Base-by-base conservation (phyloP, 163 green algal genomes). In the Chloroidium sp. region DNA sequence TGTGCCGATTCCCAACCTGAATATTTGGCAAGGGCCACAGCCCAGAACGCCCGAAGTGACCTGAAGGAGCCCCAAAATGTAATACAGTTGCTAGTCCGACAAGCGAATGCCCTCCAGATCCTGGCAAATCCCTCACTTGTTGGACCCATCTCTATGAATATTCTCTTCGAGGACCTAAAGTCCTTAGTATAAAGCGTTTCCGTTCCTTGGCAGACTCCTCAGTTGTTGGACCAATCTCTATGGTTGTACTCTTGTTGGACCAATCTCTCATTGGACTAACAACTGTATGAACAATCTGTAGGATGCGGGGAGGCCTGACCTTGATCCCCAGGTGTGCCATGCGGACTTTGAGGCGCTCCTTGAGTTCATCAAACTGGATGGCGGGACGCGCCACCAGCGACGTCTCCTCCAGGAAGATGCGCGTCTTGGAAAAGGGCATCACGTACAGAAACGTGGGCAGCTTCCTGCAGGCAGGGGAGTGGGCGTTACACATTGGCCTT, bases 401-500 rank as follows among this genome's bases (percentile, higher is more conserved):
- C 0, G 96, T 99, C 87, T 99, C 96, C 84, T 99, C 96, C 76
- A 98, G 78, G 81, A 98, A 97, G 2, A 98, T 77, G 74, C 85
- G 88, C 72, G 76, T 88, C 6, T 81, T 72, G 4, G 88, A 93
- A 88, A 99, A 98, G 62, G 96, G 96, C 96, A 99, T 99, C 69
- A 91, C 95, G 80, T 99, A 99, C 76, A 99, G 86, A 81, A 99
- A 99, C 14, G 96, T 98, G 59, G 96, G 96, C 61, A 97, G 36
- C 36, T 88, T 86, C 76, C 68, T 76, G 68, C 69, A 62, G 36
- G 57, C 2, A 36, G 36, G 36, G 36, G 36, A 36, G 36, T 36
- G 36, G 36, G 36, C 36, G 36, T 36, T 36, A 36, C 36, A 36
- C 6, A 84, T n/a, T 0, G 60, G 0, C 1, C 0, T 59, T 61